Evolutionary conservation across 176 grass and related monocot genomes (phyloP).

Genomic region (Musa acuminata): DNA sequence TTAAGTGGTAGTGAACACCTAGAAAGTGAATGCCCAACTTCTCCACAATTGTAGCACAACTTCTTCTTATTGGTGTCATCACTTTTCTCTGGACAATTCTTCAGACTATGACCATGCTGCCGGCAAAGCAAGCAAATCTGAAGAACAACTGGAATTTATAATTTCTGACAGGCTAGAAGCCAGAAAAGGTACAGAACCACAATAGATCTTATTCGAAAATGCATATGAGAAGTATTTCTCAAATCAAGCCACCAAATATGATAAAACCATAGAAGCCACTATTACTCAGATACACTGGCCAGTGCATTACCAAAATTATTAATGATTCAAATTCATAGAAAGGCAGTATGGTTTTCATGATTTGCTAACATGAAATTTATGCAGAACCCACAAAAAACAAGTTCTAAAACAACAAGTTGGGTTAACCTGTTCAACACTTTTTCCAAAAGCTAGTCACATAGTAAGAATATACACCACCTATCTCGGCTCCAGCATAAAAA

Average conservation of each 20-base stretch:
- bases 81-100: conserved; percentile 79
- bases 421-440: not conserved
- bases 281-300: not conserved
- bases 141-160: not conserved
- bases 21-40: conserved; percentile 65
- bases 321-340: not conserved
- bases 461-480: not conserved
- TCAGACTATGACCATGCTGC: conserved; percentile 67
- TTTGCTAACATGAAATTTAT: not conserved
- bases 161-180: conserved; percentile 10
- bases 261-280: not conserved
- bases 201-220: not conserved
- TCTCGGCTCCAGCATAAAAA: no score
- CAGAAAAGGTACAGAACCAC: not conserved
- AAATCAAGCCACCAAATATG: not conserved
- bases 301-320: not conserved
- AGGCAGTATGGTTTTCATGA: not conserved
- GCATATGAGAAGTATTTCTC: not conserved
- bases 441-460: not conserved
- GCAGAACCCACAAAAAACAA: not conserved
- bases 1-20: conserved; percentile 64
- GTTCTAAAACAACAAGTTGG: not conserved
- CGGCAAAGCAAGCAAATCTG: conserved; percentile 92
- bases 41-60: conserved; percentile 91
- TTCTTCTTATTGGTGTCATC: conserved; percentile 42